Conservation (phyloP, 1,284 basidiomycete species). For the Volvariella surrecta region DNA sequence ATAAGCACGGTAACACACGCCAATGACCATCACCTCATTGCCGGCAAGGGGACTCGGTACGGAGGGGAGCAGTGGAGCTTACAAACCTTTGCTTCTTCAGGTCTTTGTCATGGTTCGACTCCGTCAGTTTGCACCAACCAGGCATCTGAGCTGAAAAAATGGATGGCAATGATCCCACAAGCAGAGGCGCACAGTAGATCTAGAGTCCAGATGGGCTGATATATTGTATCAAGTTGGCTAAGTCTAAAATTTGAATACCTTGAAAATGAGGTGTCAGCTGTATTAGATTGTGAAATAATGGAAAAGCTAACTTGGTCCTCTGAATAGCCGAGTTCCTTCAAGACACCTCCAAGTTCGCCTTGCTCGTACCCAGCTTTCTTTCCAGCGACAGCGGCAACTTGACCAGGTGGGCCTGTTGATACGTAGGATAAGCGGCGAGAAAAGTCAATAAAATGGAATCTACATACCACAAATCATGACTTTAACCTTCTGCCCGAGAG, state of each 20-base stretch:
- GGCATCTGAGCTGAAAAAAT: too few relatives aligned
- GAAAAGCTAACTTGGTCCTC: constrained; percentile 58
- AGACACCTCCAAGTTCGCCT: constrained; percentile 73
- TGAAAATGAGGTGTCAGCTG: background rate
- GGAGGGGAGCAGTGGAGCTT: too few relatives aligned
- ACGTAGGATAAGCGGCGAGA: constrained; percentile 1
- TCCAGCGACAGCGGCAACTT: constrained; percentile 74
- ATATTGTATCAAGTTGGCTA: too few relatives aligned
- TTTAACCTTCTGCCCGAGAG: constrained; percentile 74
- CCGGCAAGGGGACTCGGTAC: too few relatives aligned
- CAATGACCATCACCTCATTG: too few relatives aligned
- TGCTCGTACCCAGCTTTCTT: constrained; percentile 77
- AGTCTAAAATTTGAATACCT: constrained; percentile 54
- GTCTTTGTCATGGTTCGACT: too few relatives aligned
- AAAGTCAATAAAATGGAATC: background rate
- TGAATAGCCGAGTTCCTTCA: constrained; percentile 85
- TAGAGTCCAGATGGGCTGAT: too few relatives aligned
- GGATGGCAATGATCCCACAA: too few relatives aligned
- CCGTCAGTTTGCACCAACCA: too few relatives aligned
- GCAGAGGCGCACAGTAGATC: too few relatives aligned
- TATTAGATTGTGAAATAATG: constrained; percentile 2
- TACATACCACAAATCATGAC: constrained; percentile 79
- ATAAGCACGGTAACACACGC: too few relatives aligned
- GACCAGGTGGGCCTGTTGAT: constrained; percentile 71
- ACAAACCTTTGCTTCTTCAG: too few relatives aligned